phyloP scores from a whole-genome alignment of 2,329 filamentous ascomycete genomes.

The Verticillium longisporum region DNA sequence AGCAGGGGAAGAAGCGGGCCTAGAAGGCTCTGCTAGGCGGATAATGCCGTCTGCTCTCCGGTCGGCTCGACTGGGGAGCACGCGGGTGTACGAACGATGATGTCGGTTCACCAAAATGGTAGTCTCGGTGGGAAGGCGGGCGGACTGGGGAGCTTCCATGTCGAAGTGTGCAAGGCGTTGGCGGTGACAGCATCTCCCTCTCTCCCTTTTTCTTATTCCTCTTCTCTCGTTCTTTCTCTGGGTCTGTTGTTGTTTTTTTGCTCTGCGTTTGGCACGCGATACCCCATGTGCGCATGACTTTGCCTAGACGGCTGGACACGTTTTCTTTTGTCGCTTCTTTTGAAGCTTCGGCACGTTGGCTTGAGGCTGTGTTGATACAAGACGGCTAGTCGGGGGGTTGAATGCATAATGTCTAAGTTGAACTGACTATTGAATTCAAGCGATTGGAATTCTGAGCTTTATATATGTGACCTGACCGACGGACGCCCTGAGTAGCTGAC shows the following conservation, averaged over 20 bases:
- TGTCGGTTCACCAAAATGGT: not conserved
- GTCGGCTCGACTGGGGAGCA: not conserved
- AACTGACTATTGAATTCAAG: not conserved
- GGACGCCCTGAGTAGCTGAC: too few species aligned
- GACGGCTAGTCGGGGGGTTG: not conserved
- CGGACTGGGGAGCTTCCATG: not conserved
- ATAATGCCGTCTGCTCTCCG: conserved; percentile 68
- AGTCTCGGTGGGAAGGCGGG: too few species aligned
- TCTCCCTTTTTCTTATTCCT: conserved; percentile 9
- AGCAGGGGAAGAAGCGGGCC: conserved; percentile 38
- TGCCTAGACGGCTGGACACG: not conserved
- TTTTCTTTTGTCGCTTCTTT: not conserved
- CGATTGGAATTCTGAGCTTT: not conserved
- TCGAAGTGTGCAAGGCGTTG: not conserved
- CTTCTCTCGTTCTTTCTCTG: not conserved
- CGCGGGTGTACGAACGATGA: not conserved
- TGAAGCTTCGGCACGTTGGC: not conserved
- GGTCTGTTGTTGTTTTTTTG: not conserved
- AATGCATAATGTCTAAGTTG: not conserved
- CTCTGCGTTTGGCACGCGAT: not conserved
- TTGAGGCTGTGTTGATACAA: not conserved
- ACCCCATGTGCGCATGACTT: not conserved
- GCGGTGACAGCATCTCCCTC: not conserved
- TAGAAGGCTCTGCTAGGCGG: conserved; percentile 16
- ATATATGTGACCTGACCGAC: too few species aligned